Evolutionary conservation across 2,329 filamentous ascomycete species (phyloP), one percentile per base, ranked within the genome.

Genomic region (Huntiella bhutanensis): DNA sequence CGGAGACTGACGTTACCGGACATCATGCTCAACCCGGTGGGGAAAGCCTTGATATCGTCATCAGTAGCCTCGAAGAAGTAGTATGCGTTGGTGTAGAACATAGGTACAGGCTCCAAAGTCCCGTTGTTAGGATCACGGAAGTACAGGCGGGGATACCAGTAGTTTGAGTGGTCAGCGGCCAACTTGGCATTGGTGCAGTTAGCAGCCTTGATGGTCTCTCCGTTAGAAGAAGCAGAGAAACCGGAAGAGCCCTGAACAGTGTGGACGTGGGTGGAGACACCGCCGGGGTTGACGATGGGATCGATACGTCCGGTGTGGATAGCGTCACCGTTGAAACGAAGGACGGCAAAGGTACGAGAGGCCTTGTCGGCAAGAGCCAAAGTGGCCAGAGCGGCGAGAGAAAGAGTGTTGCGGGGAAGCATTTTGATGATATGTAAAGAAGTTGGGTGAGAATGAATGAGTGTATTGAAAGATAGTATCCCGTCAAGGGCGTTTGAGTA

Each of bases 51-150:
- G 56, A 84, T 70, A 17, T 76, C 66, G 54, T 84, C 77, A 52
- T 77, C 69, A 53, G 74, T 73, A 38, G 64, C 55, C 53, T 79
- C 74, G 58, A 79, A 78, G 61, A 80, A 77, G 63, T 88, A 87
- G 66, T 91, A 91, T 51, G 73, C 72, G 56, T 78, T 77, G 71
- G 80, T 77, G 58, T 83, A 83, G 55, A 79, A 77, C 51, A 82
- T 63, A 39, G 75, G 67, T 13, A 86, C 81, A 33, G 70, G 67
- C 59, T 77, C 72, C 53, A 83, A 74, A 44, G 68, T 69, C 42
- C 71, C 72, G 52, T 77, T 73, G 53, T 70, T 63, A 54, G 74
- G 68, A 52, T 80, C 71, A 53, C 68, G 63, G 61, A 79, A 85
- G 62, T 77, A 86, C 2, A 87, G 63, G 22, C 67, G 66, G 1